A percentile compares a stretch with the other conserved stretches of the same genome.
These are phyloP conservation scores for Boletus reticulatus DNA, from an alignment of 768 basidiomycete genomes.

Conservation along the genomic window DNA sequence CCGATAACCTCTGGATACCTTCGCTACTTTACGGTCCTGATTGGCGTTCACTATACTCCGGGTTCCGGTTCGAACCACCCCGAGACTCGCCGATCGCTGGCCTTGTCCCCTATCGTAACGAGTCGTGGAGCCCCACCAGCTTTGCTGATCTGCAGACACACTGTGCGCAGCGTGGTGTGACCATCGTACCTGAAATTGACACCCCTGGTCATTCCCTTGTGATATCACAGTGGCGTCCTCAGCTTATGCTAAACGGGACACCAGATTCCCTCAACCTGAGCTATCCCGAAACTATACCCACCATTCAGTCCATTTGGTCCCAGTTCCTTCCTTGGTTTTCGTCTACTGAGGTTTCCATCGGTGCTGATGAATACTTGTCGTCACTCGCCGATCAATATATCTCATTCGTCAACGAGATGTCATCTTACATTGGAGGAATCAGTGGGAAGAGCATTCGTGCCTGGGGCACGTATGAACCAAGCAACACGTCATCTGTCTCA, in stretches of 20 bases:
- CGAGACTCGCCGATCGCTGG: conserved; percentile 31
- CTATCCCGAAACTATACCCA: conserved; percentile 41
- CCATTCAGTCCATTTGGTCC: conserved; percentile 42
- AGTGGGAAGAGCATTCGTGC: conserved; percentile 38
- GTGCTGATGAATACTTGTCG: conserved; percentile 42
- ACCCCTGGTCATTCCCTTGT: conserved; percentile 44
- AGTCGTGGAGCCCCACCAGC: conserved; percentile 36
- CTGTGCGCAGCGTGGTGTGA: conserved; percentile 38
- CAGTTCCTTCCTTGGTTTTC: conserved; percentile 41
- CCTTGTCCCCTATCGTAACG: conserved; percentile 38
- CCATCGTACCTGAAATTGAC: conserved; percentile 43
- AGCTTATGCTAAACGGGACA: conserved; percentile 35
- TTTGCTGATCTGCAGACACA: conserved; percentile 36
- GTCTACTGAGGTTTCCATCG: conserved; percentile 42
- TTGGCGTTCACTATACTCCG: conserved; percentile 42
- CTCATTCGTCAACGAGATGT: conserved; percentile 43
- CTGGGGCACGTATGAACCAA: conserved; percentile 44
- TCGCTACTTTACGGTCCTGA: conserved; percentile 34
- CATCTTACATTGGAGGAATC: conserved; percentile 31
- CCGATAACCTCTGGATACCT: conserved; percentile 44
- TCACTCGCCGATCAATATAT: conserved; percentile 41
- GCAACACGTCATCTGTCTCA: conserved; percentile 34
- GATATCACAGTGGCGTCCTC: conserved; percentile 45
- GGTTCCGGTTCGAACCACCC: conserved; percentile 41
- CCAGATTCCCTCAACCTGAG: conserved; percentile 40